Evolutionary conservation across 2,329 filamentous ascomycete genomes (phyloP), one percentile per base, ranked within the genome.

Genomic region (Fusarium falciforme): DNA sequence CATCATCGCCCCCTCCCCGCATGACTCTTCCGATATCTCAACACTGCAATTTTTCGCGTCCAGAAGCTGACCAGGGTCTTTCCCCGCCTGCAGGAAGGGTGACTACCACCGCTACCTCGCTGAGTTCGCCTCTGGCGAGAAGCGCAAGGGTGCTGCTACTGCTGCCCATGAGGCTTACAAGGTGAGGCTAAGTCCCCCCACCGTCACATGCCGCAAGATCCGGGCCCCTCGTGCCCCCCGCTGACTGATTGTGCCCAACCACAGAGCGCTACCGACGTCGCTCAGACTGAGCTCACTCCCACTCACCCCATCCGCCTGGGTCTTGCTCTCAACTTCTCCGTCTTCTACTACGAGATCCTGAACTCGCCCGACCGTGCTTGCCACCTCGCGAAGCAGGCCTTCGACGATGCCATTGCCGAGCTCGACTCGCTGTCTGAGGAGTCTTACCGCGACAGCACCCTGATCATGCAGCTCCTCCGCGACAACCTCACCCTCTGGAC

Each of bases 401-500:
- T 98, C 83, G 96, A 98, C 84, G 96, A 98, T 85, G 96, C 96
- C 82, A 98, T 98, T 84, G 96, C 96, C 82, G 95, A 98, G 89
- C 94, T 98, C 78, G 95, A 98, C 85, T 98, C 95, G 78, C 89
- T 98, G 79, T 97, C 94, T 84, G 95, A 98, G 91, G 95, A 98
- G 90, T 97, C 94, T 91, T 98, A 98, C 93, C 97, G 97, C 91
- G 95, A 98, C 89, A 97, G 94, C 55, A 98, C 95, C 74, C 92
- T 98, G 81, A 98, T 98, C 88, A 98, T 98, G 95, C 95, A 98
- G 89, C 93, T 98, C 75, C 93, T 98, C 84, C 93, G 95, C 84
- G 95, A 98, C 89, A 98, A 98, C 91, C 85, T 98, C 95, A 98
- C 96, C 78, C 95, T 98, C 86, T 98, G 96, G 96, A 98, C 96